These are phyloP conservation scores for Lactarius evosmus DNA, from an alignment of 768 basidiomycete species.

Conservation along the genomic window DNA sequence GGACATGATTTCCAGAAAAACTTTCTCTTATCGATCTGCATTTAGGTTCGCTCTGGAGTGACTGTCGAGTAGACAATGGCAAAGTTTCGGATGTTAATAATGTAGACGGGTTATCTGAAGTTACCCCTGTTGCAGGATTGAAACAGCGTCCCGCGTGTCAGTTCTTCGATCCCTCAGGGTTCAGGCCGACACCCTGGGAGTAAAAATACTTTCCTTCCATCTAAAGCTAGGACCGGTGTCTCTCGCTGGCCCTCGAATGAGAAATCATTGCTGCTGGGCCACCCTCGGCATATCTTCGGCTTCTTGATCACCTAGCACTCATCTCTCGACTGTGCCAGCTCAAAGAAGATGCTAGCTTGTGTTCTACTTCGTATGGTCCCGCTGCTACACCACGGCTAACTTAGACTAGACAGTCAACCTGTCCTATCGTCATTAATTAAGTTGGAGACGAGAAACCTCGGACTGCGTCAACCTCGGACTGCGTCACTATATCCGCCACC, in stretches of 20 bases:
- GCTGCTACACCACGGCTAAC: not conserved
- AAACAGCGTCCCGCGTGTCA: not conserved
- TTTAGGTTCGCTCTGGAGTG: slow-evolving; percentile 22
- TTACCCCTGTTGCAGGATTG: slow-evolving; percentile 5
- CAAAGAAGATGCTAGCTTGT: not conserved
- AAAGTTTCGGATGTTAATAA: not conserved
- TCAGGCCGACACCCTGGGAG: not conserved
- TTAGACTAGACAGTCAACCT: not conserved
- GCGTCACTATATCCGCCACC: not conserved
- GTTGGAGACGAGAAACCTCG: too few relatives aligned
- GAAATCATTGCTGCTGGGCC: not conserved
- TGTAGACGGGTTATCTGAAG: slow-evolving; percentile 5
- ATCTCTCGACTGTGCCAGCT: not conserved
- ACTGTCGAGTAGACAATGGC: slow-evolving; percentile 13
- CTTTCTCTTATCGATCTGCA: not conserved
- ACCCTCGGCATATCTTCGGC: not conserved
- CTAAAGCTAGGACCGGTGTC: not conserved
- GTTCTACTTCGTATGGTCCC: not conserved
- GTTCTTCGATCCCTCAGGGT: not conserved
- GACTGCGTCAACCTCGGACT: too few relatives aligned
- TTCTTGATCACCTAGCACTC: not conserved
- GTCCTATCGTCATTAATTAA: not conserved
- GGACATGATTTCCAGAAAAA: not conserved
- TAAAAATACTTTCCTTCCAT: not conserved
- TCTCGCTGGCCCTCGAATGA: not conserved